Base-by-base conservation (phyloP, 768 basidiomycete genomes). In the Tubosaeta sp. region DNA sequence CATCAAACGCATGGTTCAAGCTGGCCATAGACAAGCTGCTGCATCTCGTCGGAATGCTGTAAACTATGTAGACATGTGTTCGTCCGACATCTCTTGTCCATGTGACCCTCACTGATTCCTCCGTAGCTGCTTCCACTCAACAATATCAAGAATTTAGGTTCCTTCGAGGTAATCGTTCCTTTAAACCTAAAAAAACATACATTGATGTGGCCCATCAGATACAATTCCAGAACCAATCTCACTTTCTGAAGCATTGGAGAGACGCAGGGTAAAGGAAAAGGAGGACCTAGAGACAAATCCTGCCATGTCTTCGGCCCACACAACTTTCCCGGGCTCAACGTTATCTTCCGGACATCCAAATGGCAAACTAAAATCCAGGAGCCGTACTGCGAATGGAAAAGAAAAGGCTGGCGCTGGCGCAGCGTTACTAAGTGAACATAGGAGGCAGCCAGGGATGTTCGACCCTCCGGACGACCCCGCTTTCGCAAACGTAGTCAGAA, bases 21-120 rank as follows among this genome's bases (percentile, higher is more conserved):
- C 84, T 25, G 87, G 85, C 12, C 81, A 86, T 53, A 76, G 77
- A 45, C 80, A 85, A 62, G 87, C 88, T 10, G 72, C 72, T 53
- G 72, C 76, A 16, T 80, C 83, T 46, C 75, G 77, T 52, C 77
- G 88, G 53, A 78, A 74, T 51, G 74, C 70, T 19, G 73, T 92
- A 11, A 77, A 79, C 48, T 89, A 91, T 57, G 74, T 76, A 37
- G 89, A 94, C 65, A 79, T 92, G 76, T 85, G 91, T 92, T 56
- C 51, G 82, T 69, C 44, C 46, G 35, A 31, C 12, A 22, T 53
- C 35, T 41, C 17, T 39, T 35, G 31, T 51, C 34, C 19, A 42
- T 27, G 25, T 34, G 32, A 27, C 26, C 25, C 25, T 43, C n/a
- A 27, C 46, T 60, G 44, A 61, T 46, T 39, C 12, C 46, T 50